Base-by-base conservation (phyloP, 2,329 filamentous ascomycete genomes). In the Alternaria solani region DNA sequence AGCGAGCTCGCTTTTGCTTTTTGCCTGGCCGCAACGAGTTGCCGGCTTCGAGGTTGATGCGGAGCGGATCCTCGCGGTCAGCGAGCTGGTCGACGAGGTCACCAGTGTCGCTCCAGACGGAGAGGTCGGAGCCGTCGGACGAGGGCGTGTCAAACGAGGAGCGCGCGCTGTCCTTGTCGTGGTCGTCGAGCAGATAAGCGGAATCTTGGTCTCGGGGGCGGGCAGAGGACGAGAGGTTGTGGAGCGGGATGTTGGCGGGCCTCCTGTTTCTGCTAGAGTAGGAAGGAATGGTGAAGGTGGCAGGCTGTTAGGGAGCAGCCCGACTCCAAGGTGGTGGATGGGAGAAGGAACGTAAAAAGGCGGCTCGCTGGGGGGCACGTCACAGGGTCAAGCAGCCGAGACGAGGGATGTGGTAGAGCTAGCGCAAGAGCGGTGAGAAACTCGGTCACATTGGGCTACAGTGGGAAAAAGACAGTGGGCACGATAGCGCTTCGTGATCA, bases 11-110 rank as follows among this genome's bases (percentile, higher is more conserved):
- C 81, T 90, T 92, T 68, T 84, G 83, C 58, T 83, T 80, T 53
- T 75, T 62, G 62, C 71, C 78, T 73, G 75, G 65, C 47, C 67
- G 67, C n/a, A 65, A 64, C 70, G 89, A 82, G 56, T 85, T 81
- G 70, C 88, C 85, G 72, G 81, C 86, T 78, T 92, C 88, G 59
- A 94, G 84, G 72, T 87, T 89, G 70, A 88, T 87, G 70, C 87
- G 89, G 69, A 96, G 85, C 61, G 93, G 92, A 78, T 97, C 92
- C 80, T 94, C 88, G 74, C 89, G 88, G 83, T 91, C 90, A 73
- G 88, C 91, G 71, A 94, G 85, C 85, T 96, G 94, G 82, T 97
- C 94, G 74, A 92, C 93, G 73, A 98, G 88, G 81, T 98, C 95
- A 75, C 93, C 94, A 44, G 94, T 97, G 80, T 97, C 93, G 76